Evolutionary conservation across 2,329 filamentous ascomycete genomes (phyloP).

Genomic region (Furcasterigmium furcatum): DNA sequence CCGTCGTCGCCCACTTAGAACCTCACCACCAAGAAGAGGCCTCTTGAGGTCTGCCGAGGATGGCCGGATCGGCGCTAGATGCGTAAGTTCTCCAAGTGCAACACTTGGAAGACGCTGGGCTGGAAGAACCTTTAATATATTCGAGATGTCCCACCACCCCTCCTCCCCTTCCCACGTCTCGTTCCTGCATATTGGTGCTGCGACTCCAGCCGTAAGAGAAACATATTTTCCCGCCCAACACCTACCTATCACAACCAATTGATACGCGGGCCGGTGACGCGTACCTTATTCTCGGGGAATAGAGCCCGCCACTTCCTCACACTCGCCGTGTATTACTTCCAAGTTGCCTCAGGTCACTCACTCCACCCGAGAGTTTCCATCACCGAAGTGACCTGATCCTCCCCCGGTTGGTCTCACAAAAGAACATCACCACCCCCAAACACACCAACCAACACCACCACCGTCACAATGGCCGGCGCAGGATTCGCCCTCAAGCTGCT

Average conservation of each 20-base stretch:
- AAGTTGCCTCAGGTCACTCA: too few species aligned
- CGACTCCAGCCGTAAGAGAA: too few species aligned
- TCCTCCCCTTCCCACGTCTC: background rate
- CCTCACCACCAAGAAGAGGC: background rate
- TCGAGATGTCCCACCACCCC: background rate
- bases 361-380: too few species aligned
- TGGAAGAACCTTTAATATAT: background rate
- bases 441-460: conserved; percentile 1
- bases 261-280: too few species aligned
- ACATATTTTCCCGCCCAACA: too few species aligned
- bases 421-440: background rate
- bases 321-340: too few species aligned
- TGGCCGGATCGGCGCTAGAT: background rate
- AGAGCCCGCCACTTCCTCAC: too few species aligned
- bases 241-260: too few species aligned
- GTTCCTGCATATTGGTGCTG: too few species aligned
- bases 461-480: conserved; percentile 51
- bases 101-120: background rate
- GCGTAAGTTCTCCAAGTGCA: background rate
- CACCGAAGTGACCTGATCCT: too few species aligned
- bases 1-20: background rate
- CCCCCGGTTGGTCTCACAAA: background rate
- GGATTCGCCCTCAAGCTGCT: conserved; percentile 64
- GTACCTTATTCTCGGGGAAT: too few species aligned
- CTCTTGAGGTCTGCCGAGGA: background rate